phyloP scores from a whole-genome alignment of 768 basidiomycete species.

The Tylopilus vinaceipallidus region DNA sequence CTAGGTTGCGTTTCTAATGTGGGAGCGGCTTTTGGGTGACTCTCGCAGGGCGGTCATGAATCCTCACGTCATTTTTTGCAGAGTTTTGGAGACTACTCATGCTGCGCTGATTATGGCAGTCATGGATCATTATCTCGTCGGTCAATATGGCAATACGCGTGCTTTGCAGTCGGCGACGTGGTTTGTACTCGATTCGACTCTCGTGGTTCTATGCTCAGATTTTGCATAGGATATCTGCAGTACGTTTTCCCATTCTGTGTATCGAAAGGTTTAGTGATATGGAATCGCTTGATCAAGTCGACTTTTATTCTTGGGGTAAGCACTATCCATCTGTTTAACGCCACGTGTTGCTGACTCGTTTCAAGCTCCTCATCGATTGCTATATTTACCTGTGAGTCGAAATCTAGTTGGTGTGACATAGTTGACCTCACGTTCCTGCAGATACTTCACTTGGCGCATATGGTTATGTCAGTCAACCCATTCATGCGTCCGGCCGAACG shows the following conservation, averaged over 20 bases:
- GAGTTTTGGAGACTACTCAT: slow-evolving; percentile 22
- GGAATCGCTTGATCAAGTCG: slow-evolving; percentile 3
- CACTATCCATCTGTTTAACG: background rate
- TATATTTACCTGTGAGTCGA: slow-evolving; percentile 24
- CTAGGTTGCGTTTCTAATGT: slow-evolving; percentile 27
- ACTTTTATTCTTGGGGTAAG: slow-evolving; percentile 27
- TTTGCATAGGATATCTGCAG: slow-evolving; percentile 14
- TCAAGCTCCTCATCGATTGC: slow-evolving; percentile 27
- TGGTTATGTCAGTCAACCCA: slow-evolving; percentile 23
- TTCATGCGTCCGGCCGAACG: background rate
- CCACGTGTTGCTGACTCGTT: background rate
- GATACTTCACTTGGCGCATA: slow-evolving; percentile 31
- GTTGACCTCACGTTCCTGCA: background rate
- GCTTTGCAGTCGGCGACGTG: slow-evolving; percentile 16
- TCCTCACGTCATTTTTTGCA: slow-evolving; percentile 1
- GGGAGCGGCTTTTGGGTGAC: background rate
- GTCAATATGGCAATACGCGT: slow-evolving; percentile 11
- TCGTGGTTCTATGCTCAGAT: background rate
- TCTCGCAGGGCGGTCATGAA: no score
- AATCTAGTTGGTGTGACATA: background rate
- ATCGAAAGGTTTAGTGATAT: background rate
- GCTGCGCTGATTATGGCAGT: slow-evolving; percentile 22
- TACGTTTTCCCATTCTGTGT: slow-evolving; percentile 5
- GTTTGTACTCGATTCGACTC: slow-evolving; percentile 13
- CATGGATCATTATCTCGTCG: slow-evolving; percentile 26